These are phyloP conservation scores for Fistulina hepatica DNA, from an alignment of 1,284 basidiomycete genomes.

Conservation along the genomic window DNA sequence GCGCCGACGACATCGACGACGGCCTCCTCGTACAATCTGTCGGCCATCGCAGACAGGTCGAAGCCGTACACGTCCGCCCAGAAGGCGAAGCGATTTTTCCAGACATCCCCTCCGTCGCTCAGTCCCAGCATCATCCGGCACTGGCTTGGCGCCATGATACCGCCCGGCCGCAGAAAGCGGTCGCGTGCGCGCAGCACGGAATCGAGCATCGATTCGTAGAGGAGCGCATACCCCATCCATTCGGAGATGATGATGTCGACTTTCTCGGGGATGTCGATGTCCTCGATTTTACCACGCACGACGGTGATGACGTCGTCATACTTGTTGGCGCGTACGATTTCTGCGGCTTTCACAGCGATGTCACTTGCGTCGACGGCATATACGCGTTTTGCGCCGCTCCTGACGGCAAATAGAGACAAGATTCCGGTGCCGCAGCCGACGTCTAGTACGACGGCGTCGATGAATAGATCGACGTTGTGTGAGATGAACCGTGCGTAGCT, in stretches of 20 bases:
- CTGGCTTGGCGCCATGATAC: constrained; percentile 90
- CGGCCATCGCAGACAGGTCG: constrained; percentile 71
- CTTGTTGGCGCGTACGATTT: constrained; percentile 76
- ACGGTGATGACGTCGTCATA: constrained; percentile 61
- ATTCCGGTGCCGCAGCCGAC: constrained; percentile 95
- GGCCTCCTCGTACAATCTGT: constrained; percentile 65
- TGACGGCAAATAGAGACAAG: constrained; percentile 85
- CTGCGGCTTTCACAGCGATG: constrained; percentile 73
- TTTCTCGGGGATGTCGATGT: constrained; percentile 45
- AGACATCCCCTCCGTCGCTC: constrained; percentile 65
- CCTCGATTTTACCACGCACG: constrained; percentile 31
- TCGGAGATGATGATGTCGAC: constrained; percentile 95
- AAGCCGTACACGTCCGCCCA: constrained; percentile 93
- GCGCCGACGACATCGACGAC: constrained; percentile 71
- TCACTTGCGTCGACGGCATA: constrained; percentile 90
- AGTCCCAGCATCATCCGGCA: constrained; percentile 78
- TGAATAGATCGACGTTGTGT: constrained; percentile 75
- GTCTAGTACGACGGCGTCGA: constrained; percentile 83
- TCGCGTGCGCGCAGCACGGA: constrained; percentile 86
- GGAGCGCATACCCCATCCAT: constrained; percentile 94
- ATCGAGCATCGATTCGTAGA: constrained; percentile 97
- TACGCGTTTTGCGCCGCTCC: constrained; percentile 86
- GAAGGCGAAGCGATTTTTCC: constrained; percentile 76
- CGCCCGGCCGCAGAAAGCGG: constrained; percentile 65
- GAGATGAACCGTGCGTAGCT: constrained; percentile 90